A percentile compares a stretch with the other conserved stretches of the same genome.
phyloP scores from a whole-genome alignment of 805 yeast species.

The Hanseniaspora lachancei region DNA sequence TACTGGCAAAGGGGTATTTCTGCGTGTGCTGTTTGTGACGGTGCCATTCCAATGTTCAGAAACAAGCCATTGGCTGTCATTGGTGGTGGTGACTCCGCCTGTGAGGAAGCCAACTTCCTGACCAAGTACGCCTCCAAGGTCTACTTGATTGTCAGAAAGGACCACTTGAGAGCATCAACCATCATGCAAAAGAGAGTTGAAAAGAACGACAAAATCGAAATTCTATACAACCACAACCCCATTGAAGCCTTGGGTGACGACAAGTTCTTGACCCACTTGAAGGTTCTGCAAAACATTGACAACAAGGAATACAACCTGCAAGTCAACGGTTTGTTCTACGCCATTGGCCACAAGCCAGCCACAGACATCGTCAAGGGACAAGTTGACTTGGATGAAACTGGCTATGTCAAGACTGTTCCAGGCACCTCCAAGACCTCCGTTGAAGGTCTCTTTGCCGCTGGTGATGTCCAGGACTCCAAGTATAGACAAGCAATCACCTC shows the following conservation, averaged over 20 bases:
- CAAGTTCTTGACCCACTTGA: slow-evolving; percentile 53
- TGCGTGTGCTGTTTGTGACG: slow-evolving; percentile 99
- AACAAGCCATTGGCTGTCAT: slow-evolving; percentile 93
- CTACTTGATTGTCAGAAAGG: slow-evolving; percentile 84
- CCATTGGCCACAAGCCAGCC: slow-evolving; percentile 96
- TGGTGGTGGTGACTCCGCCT: slow-evolving; percentile 99
- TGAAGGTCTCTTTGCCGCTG: slow-evolving; percentile 92
- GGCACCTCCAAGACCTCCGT: slow-evolving; percentile 79
- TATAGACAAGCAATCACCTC: slow-evolving; percentile 98
- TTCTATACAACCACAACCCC: slow-evolving; percentile 74
- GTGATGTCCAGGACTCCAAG: slow-evolving; percentile 93
- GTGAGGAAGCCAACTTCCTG: slow-evolving; percentile 94
- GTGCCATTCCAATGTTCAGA: slow-evolving; percentile 98
- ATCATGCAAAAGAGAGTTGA: slow-evolving; percentile 92
- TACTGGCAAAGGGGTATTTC: slow-evolving; percentile 99
- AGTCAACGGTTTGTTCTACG: slow-evolving; percentile 90
- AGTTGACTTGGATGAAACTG: slow-evolving; percentile 71
- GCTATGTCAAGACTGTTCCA: slow-evolving; percentile 80
- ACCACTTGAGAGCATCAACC: slow-evolving; percentile 82
- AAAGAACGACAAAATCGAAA: slow-evolving; percentile 76
- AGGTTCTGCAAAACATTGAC: slow-evolving; percentile 58
- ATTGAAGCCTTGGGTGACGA: slow-evolving; percentile 91
- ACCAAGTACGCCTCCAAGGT: slow-evolving; percentile 98
- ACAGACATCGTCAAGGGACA: slow-evolving; percentile 68
- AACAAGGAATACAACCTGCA: slow-evolving; percentile 53